Evolutionary conservation across 2,329 filamentous ascomycete species (phyloP), one percentile per base, ranked within the genome.

Genomic region (Fusarium penzigii): DNA sequence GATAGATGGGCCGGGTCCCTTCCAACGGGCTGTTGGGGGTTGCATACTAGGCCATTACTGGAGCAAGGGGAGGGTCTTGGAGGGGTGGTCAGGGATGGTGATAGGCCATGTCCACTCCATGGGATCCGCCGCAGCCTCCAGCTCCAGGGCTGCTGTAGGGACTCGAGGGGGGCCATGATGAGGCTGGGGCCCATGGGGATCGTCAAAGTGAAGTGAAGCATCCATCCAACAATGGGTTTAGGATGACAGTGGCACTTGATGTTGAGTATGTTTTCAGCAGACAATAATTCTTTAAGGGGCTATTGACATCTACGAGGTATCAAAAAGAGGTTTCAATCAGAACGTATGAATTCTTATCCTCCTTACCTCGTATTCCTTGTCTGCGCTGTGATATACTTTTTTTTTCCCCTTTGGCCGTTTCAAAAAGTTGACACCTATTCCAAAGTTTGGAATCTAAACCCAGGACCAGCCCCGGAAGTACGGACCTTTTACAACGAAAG

Each of bases 41-140:
- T 36, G 39, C 41, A 25, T 25, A 45, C 55, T 63, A 55, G 49
- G 36, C 48, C 17, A 14, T 17, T 51, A 51, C 10, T 20, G 43
- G 48, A n/a, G 44, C 13, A 32, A 38, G 46, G 34, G n/a, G 46
- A 43, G 48, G 48, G 25, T 29, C 17, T 32, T 29, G 46, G 32
- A 2, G 6, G 2, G 17, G 20, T 39, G 2, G 3, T 36, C 13
- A 46, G 52, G 52, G 44, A 38, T 16, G 40, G 10, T 40, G 14
- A 63, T 61, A 54, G 61, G 61, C n/a, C 34, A 25, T 39, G 47
- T 34, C 39, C 48, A 48, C 46, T 51, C 38, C 52, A 42, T 40
- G 49, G 55, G 49, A 56, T 54, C 52, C 56, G 48, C 57, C 56
- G 61, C 48, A 52, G 48, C 47, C 59, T 46, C 54, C 51, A 40